Conservation (phyloP, 768 basidiomycete species). For the Kwoniella sp. region DNA sequence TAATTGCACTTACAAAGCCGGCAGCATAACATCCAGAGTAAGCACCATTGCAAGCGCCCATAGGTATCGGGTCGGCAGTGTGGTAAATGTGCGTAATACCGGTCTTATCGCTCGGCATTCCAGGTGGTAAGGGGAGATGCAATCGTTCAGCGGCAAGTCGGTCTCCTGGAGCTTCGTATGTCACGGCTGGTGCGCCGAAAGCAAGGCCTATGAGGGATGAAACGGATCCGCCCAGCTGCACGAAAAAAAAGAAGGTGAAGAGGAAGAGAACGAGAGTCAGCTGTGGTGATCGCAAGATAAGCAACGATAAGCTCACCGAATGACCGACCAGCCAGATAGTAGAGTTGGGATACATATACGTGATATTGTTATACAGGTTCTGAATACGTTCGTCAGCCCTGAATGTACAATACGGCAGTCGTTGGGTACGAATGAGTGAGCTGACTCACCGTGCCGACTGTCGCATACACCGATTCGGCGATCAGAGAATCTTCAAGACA, state of each 20-base stretch:
- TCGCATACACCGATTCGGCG: slow-evolving; percentile 85
- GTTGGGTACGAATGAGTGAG: neutral
- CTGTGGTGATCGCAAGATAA: neutral
- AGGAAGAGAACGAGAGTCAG: slow-evolving; percentile 31
- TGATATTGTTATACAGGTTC: slow-evolving; percentile 91
- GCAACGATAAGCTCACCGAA: slow-evolving; percentile 39
- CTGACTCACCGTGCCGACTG: slow-evolving; percentile 71
- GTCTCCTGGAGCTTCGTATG: slow-evolving; percentile 89
- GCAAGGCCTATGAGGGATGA: slow-evolving; percentile 82
- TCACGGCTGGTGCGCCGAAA: slow-evolving; percentile 88
- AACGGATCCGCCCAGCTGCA: slow-evolving; percentile 83
- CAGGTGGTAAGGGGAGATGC: slow-evolving; percentile 82
- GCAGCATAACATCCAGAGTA: slow-evolving; percentile 74
- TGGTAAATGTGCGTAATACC: slow-evolving; percentile 82
- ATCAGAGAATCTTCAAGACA: slow-evolving; percentile 78
- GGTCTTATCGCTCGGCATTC: slow-evolving; percentile 48
- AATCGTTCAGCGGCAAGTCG: slow-evolving; percentile 73
- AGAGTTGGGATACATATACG: slow-evolving; percentile 83
- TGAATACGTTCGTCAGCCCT: no score
- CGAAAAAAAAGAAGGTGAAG: no score
- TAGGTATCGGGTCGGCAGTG: slow-evolving; percentile 90
- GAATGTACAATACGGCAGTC: no score
- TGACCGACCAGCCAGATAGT: slow-evolving; percentile 83
- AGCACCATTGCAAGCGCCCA: slow-evolving; percentile 57
- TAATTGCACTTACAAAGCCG: slow-evolving; percentile 70